Base-by-base conservation (phyloP, 129 eudicot species). In the Deinandra increscens region DNA sequence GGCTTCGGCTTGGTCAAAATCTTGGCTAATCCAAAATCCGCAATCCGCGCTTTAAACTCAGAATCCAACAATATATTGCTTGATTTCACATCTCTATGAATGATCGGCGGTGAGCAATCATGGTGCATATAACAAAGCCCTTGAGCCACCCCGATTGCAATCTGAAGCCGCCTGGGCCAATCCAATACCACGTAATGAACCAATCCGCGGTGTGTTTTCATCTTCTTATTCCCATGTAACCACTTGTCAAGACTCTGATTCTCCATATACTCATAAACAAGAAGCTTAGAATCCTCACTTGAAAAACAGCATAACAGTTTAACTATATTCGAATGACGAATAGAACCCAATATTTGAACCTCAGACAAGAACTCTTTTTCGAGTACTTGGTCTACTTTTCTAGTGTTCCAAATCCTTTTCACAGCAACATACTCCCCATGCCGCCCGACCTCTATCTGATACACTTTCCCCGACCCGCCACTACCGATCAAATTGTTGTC, bases 391-490 rank as follows among this genome's bases (percentile, higher is more conserved):
- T 84, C 88, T 61, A 80, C 9, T 49, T 81, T 89, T 18, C 44
- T 77, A 33, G 48, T 81, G 42, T 65, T 87, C 84, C 88, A 87
- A 15, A 89, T 89, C 81, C 78, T 85, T 70, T 94, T 94, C 1
- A 90, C 99, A 0, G 97, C 99, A 62, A 89, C 91, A 46, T 63
- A 81, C 31, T 82, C 90, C 10, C 88, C 88, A 5, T 31, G 41
- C 5, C 75, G 61, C 13, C 85, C 87, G 7, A 83, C 43, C 26
- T 83, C 75, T 19, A 89, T 80, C 68, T 75, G 88, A 80, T 87
- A 94, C n/a, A 94, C 96, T 63, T 85, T 85, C 2, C 99, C 99
- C 15, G 97, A 89, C n/a, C 96, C 96, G 20, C 96, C 96, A 22
- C 79, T 79, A 9, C 96, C 96, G 12, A 89, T 82, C 69, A 86